phyloP scores from a whole-genome alignment of 73 alveolate species.

The Paramecium biaurelia region DNA sequence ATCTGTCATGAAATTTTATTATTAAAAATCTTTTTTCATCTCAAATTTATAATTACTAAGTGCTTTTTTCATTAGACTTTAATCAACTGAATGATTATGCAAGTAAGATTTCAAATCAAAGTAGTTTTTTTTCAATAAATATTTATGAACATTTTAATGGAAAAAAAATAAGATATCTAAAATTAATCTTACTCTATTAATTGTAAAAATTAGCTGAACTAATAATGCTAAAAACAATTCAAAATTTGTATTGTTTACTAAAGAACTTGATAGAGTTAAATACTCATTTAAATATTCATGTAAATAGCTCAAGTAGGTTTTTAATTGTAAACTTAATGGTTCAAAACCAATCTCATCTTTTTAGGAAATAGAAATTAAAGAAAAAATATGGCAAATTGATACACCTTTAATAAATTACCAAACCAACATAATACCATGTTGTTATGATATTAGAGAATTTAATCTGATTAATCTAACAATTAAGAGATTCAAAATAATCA shows the following conservation, averaged over 20 bases:
- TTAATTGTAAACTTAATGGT: neutral
- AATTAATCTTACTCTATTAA: neutral
- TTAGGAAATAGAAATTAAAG: neutral
- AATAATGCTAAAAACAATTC: neutral
- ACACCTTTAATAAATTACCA: neutral
- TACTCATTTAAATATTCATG: neutral
- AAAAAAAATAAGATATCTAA: neutral
- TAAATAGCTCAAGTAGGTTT: neutral
- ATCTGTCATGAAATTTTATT: neutral
- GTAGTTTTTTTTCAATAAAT: neutral
- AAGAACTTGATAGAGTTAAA: neutral
- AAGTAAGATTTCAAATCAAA: neutral
- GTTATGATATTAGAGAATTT: neutral
- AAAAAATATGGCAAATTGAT: neutral
- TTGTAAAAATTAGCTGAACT: neutral
- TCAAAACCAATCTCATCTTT: neutral
- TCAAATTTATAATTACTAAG: neutral
- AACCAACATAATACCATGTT: neutral
- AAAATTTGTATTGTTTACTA: neutral
- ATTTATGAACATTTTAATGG: neutral
- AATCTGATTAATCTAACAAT: neutral
- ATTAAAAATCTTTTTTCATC: neutral
- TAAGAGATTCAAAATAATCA: neutral
- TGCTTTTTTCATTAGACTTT: neutral
- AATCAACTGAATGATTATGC: neutral